Evolutionary conservation across 225 moss, liverwort and hornwort species (phyloP).

Genomic region (Marchantia polymorpha): DNA sequence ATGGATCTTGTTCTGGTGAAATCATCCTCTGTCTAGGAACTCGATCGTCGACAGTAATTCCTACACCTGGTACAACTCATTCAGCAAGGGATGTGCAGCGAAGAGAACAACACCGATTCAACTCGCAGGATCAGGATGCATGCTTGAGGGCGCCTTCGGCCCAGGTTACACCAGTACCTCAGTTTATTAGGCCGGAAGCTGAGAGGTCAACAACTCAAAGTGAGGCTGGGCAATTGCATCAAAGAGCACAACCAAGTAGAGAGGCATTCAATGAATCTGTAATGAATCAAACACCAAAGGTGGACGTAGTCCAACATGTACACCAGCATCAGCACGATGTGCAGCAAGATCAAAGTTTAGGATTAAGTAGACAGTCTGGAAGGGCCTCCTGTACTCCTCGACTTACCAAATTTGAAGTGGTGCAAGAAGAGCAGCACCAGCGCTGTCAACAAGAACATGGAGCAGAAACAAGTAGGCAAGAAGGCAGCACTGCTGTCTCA

Average conservation of each 20-base stretch:
- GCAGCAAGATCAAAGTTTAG: constrained; percentile 15
- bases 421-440: constrained; percentile 2
- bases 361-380: constrained; percentile 12
- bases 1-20: neutral
- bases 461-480: neutral
- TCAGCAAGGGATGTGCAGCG: constrained; percentile 4
- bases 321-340: neutral
- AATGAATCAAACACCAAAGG: neutral
- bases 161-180: constrained; percentile 9
- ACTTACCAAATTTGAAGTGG: neutral
- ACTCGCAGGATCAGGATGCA: constrained; percentile 12
- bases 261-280: constrained; percentile 12
- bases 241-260: neutral
- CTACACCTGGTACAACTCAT: constrained; percentile 6
- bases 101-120: neutral
- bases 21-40: constrained; percentile 7
- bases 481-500: neutral
- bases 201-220: constrained; percentile 17
- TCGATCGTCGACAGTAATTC: neutral
- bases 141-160: constrained; percentile 11
- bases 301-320: neutral
- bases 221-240: constrained; percentile 4
- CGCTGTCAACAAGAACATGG: constrained; percentile 1
- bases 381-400: constrained; percentile 14
- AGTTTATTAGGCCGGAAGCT: constrained; percentile 6